phyloP scores from a whole-genome alignment of 169 alveolate species.

The Neospora caninum region DNA sequence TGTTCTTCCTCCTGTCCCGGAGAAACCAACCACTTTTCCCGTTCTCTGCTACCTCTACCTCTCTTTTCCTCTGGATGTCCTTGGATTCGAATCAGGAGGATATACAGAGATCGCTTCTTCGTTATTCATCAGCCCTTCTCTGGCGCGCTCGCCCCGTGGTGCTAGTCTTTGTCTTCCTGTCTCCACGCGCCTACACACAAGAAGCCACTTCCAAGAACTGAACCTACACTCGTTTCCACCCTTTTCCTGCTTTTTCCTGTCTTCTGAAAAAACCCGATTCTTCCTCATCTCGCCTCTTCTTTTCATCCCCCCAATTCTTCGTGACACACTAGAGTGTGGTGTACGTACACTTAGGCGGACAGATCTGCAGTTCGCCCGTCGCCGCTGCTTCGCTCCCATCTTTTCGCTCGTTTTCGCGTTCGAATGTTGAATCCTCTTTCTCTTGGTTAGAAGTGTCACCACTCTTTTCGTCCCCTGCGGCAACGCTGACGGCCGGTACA shows the following conservation, averaged over 20 bases:
- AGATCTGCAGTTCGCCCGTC: not conserved
- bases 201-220: not conserved
- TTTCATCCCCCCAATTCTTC: not conserved
- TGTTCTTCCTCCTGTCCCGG: no score
- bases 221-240: not conserved
- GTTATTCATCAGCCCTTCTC: not conserved
- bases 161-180: not conserved
- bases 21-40: no score
- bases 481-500: no score
- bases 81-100: not conserved
- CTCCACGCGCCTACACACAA: not conserved
- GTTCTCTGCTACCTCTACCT: not conserved
- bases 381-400: not conserved
- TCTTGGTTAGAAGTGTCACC: not conserved
- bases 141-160: not conserved
- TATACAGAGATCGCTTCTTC: not conserved
- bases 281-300: not conserved
- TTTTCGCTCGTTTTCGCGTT: not conserved
- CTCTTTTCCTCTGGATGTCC: not conserved
- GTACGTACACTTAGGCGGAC: not conserved
- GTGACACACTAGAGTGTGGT: not conserved
- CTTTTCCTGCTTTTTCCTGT: no score
- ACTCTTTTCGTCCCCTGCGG: no score
- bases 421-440: not conserved
- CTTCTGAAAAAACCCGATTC: not conserved